Conservation (phyloP, 257 asterid species). For the Jacaranda copaia region DNA sequence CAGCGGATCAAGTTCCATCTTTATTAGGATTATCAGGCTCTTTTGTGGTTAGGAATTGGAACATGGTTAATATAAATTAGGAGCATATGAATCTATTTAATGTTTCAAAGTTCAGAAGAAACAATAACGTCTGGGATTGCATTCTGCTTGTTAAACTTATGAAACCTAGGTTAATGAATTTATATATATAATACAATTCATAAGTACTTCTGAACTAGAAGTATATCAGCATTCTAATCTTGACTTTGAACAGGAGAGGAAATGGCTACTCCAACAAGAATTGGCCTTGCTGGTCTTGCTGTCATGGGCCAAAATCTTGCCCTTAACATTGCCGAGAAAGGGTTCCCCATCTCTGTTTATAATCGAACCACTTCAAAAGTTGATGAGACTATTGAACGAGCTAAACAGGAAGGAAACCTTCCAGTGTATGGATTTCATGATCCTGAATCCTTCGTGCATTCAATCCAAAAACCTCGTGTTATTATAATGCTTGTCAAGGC, state of each 20-base stretch:
- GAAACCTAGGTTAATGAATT: neutral
- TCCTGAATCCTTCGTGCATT: slow-evolving; percentile 65
- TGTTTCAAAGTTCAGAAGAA: neutral
- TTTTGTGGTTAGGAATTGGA: slow-evolving; percentile 20
- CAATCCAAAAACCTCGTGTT: slow-evolving; percentile 80
- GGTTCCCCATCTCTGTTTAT: slow-evolving; percentile 77
- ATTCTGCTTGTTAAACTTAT: neutral
- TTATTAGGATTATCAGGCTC: neutral
- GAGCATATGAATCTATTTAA: slow-evolving; percentile 5
- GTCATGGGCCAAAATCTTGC: slow-evolving; percentile 90
- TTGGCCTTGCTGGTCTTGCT: slow-evolving; percentile 81
- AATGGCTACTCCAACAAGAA: slow-evolving; percentile 68
- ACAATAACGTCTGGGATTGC: neutral
- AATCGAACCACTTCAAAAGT: slow-evolving; percentile 79
- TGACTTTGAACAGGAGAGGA: slow-evolving; percentile 32
- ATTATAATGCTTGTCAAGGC: slow-evolving; percentile 75
- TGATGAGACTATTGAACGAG: slow-evolving; percentile 73
- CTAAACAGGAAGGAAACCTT: slow-evolving; percentile 68
- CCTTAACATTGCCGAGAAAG: slow-evolving; percentile 50
- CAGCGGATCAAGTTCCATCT: neutral
- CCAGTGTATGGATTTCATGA: slow-evolving; percentile 71
- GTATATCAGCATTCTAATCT: neutral
- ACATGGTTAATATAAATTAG: slow-evolving; percentile 9
- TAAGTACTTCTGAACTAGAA: slow-evolving; percentile 24
- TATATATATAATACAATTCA: neutral